Percentiles rank a stretch among this genome's conserved stretches.
phyloP scores from a whole-genome alignment of 2,329 filamentous ascomycete genomes.

The Nothophoma quercina region DNA sequence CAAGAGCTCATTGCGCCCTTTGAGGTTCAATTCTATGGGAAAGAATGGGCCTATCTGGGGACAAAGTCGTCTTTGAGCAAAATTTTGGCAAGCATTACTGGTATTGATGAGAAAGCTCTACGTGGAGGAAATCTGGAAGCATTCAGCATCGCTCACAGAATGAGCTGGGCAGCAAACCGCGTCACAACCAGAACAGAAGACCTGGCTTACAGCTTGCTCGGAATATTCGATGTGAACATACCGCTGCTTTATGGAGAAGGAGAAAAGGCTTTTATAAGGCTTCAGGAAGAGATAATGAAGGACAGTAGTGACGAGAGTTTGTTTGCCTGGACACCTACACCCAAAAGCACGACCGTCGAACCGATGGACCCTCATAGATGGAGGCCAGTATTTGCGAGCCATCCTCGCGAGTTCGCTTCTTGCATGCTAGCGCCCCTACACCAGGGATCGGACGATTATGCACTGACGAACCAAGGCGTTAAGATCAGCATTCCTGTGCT shows the following conservation, averaged over 20 bases:
- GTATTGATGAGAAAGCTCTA: background rate
- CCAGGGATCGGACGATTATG: too few species aligned
- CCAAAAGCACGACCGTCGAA: background rate
- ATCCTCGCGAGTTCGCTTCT: background rate
- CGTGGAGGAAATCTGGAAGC: background rate
- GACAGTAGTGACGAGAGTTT: background rate
- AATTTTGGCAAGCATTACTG: background rate
- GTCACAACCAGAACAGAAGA: background rate
- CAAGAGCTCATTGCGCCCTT: background rate
- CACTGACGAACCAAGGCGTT: background rate
- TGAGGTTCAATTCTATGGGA: background rate
- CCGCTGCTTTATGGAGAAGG: background rate
- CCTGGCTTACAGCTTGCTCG: background rate
- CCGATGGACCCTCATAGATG: background rate
- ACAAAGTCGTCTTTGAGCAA: background rate
- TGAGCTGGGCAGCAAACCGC: background rate
- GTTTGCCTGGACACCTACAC: background rate
- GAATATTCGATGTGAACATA: background rate
- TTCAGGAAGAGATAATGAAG: constrained; percentile 1
- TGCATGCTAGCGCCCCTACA: too few species aligned
- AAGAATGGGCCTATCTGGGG: background rate
- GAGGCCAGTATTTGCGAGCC: background rate
- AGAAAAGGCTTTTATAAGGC: background rate
- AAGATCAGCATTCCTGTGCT: background rate
- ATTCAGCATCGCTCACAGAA: background rate